Evolutionary conservation across 768 basidiomycete species (phyloP), one percentile per base, ranked within the genome.

Genomic region (Hericium coralloides): DNA sequence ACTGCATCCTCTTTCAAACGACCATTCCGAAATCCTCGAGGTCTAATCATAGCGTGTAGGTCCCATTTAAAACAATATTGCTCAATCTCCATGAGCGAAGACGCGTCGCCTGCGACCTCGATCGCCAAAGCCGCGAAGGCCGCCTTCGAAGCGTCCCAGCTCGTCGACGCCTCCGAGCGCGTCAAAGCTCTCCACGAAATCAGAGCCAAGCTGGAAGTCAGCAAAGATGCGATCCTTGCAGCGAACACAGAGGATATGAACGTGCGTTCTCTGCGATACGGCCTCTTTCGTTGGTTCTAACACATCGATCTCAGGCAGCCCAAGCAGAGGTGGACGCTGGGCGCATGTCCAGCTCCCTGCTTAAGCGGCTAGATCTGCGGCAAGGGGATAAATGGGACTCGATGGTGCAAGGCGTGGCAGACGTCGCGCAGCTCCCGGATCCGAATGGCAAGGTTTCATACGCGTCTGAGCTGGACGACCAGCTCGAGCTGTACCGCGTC

Each of bases 371-470:
- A 23, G 92, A 97, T 67, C 79, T 92, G 55, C 73, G 72, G 65
- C 81, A 76, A 56, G 80, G 81, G 37, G 92, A 91, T 66, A 99
- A 98, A 71, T 98, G 92, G 89, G 86, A 90, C 25, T 82, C 89
- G 0, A 95, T 98, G 92, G 76, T 98, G 5, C 83, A 91, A 60
- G 97, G 97, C 15, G 79, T 98, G 39, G 66, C 79, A 10, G 94
- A 97, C 64, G 95, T 99, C 20, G 91, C 91, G 31, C 70, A 73
- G 8, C 81, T 99, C 36, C 84, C 86, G 0, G 89, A 93, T 68
- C 95, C 97, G 3, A 94, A 85, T 4, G 95, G 92, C 5, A 73
- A 78, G 39, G 83, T 97, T 18, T 81, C 88, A 0, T 98, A 97
- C 69, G 93, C 97, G 1, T 84, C 83, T n/a, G 81, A 91, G 65